Base-by-base conservation (phyloP, 352 stramenopile species). In the Pythium brachiatum region DNA sequence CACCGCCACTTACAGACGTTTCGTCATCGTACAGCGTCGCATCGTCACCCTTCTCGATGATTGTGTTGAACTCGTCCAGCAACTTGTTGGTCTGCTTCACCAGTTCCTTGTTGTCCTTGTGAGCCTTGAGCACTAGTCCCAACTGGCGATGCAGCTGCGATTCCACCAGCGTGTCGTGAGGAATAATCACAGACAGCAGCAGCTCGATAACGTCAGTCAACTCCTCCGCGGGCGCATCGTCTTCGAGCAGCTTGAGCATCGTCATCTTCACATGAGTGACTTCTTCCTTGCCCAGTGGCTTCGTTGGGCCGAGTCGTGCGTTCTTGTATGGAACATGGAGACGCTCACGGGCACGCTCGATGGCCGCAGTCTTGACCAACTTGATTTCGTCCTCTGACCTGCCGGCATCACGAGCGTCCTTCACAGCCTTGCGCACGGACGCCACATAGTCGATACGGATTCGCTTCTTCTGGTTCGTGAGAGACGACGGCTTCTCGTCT, bases 31-130 rank as follows among this genome's bases (percentile, higher is more conserved):
- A 62, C 46, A 56, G 23, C 3, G 51, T 47, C 16, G 60, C 69
- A 21, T 58, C 53, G 26, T 79, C 76, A 6, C 62, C 66, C 51
- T 79, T 75, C 41, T 89, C 80, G 50, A 89, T 75, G 58, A 92
- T 87, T n/a, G 66, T 73, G 50, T 88, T 80, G 66, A 91, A 92
- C 43, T 91, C 81, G 46, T 95, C 86, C 54, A 88, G 68, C 23
- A 95, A 64, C 51, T 88, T 88, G 57, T 82, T 91, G 13, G 86
- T 91, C 53, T 92, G 81, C 36, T 83, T 83, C 27, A 93, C 81
- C 41, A 95, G 71, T 55, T 95, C 86, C 68, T 92, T 92, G 78
- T 93, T 92, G 68, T 95, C 83, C 44, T 92, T 89, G 62, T 93
- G 81, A 12, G 83, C 82, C 52, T 92, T 88, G 23, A 90, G 56